phyloP scores from a whole-genome alignment of 2,329 filamentous ascomycete species.

The Paraphaeosphaeria sporulosa region DNA sequence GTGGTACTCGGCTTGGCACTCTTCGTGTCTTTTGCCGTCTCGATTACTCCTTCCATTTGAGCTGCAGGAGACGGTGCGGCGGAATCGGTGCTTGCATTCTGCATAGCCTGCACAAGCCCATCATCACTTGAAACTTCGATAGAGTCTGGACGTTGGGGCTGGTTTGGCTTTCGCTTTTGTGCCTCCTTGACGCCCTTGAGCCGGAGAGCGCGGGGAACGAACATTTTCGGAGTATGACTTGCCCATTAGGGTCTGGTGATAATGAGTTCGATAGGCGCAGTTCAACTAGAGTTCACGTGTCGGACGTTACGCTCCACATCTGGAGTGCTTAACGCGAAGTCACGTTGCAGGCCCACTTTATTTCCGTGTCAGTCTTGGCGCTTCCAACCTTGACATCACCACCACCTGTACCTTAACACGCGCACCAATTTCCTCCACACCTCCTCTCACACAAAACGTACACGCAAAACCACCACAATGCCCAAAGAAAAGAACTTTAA shows the following conservation, averaged over 20 bases:
- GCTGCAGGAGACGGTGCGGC: conserved; percentile 29
- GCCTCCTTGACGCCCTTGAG: conserved; percentile 40
- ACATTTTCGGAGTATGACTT: conserved; percentile 29
- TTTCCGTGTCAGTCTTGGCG: conserved; percentile 7
- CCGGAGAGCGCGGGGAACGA: conserved; percentile 42
- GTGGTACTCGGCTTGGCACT: conserved; percentile 31
- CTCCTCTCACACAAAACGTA: background rate
- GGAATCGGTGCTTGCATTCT: conserved; percentile 33
- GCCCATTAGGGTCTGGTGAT: background rate
- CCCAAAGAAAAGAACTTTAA: conserved; percentile 68
- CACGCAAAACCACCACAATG: conserved; percentile 51
- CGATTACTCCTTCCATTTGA: conserved; percentile 16
- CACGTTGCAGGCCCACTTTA: conserved; percentile 1
- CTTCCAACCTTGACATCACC: conserved; percentile 3
- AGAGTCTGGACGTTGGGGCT: conserved; percentile 4
- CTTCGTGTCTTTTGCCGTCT: conserved; percentile 18
- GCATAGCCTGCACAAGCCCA: conserved; percentile 32
- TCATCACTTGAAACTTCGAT: conserved; percentile 26
- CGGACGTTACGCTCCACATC: background rate
- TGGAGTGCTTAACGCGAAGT: background rate
- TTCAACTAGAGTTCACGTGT: background rate
- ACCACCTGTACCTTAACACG: background rate
- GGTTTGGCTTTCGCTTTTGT: conserved; percentile 19
- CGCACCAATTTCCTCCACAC: background rate
- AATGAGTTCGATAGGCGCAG: background rate